Evolutionary conservation across 805 yeast species (phyloP).

Genomic region (Candida lessepsii): DNA sequence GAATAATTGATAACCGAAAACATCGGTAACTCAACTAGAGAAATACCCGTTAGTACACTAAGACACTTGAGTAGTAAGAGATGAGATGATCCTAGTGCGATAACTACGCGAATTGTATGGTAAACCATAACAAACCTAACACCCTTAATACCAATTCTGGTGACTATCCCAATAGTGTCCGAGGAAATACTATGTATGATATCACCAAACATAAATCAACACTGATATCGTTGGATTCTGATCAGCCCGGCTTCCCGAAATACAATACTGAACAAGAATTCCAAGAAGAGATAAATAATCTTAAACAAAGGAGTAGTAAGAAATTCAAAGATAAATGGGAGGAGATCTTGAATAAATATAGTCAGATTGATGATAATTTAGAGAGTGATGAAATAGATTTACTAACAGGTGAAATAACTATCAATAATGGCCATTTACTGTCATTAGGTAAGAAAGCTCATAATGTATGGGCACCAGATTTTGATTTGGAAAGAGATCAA

Average conservation of each 20-base stretch:
- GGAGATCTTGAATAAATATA: conserved; percentile 51
- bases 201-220: background rate
- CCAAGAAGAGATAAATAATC: conserved; percentile 23
- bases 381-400: conserved; percentile 70
- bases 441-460: conserved; percentile 31
- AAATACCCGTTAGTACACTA: no score
- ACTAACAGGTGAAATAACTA: conserved; percentile 57
- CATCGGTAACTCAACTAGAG: no score
- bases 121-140: no score
- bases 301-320: conserved; percentile 28
- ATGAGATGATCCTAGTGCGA: no score
- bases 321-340: conserved; percentile 44
- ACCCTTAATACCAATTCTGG: no score
- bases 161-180: no score
- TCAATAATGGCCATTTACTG: conserved; percentile 68
- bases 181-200: background rate
- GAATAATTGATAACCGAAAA: no score
- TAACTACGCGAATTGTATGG: no score
- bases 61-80: no score
- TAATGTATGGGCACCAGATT: conserved; percentile 39
- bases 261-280: conserved; percentile 18
- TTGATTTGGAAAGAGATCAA: conserved; percentile 26
- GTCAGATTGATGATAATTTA: conserved; percentile 43
- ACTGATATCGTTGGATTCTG: background rate
- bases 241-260: background rate